Evolutionary conservation across 352 stramenopile genomes (phyloP), one percentile per base, ranked within the genome.

Genomic region (Pythium aristosporum): DNA sequence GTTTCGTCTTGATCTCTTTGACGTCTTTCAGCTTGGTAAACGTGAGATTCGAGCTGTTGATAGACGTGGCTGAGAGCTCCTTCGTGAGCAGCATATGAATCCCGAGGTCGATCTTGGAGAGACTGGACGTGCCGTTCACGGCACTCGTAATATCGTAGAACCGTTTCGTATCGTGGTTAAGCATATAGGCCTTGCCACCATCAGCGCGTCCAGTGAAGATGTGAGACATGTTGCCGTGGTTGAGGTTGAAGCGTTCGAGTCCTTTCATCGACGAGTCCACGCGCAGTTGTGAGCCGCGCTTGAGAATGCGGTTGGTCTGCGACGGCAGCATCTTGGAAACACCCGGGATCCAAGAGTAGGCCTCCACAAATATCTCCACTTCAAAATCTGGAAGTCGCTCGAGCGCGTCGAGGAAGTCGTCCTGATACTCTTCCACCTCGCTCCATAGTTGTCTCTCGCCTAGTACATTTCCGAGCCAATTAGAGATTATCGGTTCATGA

Each of bases 271-370:
- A 75, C 54, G 72, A 90, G 63, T 94, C 82, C 48, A 85, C 77
- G 9, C 85, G 80, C 41, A 94, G 63, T 36, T 87, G 73, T 39
- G 81, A 78, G 28, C 85, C 81, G 32, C 76, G 77, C 73, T 94
- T 94, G 69, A 64, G 80, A 50, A 94, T 78, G 23, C 71, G 77
- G 49, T 91, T 79, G 32, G 79, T 89, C 63, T 94, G 82, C 5
- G 82, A 91, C 10, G 85, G 85, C 50, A 94, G 65, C 28, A 89
- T 82, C 68, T 78, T 87, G 20, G 85, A 94, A 23, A 94, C 82
- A 10, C 88, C 79, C 1, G 85, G 85, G 39, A 94, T 79, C 85
- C 85, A 94, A 63, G 85, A 94, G 36, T 87, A 82, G 28, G 84
- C 77, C 53, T 92, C 82, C 32, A 92, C 66, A 41, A 88, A 89